Conservation (phyloP, 768 basidiomycete species). For the Tremella mesenterica region DNA sequence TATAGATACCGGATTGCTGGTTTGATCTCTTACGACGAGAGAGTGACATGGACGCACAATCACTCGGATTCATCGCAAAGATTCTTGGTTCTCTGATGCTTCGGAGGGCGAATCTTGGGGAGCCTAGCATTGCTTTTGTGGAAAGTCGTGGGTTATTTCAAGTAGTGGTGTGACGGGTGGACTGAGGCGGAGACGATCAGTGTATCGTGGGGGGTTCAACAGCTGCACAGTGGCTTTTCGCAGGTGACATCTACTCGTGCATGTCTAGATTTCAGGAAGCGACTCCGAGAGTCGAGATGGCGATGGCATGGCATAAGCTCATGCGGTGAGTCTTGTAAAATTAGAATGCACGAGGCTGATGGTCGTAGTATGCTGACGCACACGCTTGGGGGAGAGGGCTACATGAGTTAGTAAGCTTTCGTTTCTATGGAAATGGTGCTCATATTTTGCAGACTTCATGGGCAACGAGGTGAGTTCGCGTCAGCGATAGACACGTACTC, state of each 20-base stretch:
- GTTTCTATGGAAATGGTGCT: neutral
- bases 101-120: neutral
- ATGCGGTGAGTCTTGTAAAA: neutral
- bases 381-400: neutral
- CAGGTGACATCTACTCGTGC: neutral
- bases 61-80: neutral
- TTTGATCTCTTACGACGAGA: neutral
- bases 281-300: neutral
- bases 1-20: neutral
- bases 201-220: neutral
- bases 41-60: neutral
- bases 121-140: neutral
- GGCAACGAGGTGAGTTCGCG: neutral
- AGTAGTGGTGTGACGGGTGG: neutral
- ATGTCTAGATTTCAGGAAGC: neutral
- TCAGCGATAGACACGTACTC: neutral
- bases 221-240: neutral
- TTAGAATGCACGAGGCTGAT: neutral
- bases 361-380: neutral
- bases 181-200: neutral
- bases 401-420: neutral
- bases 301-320: neutral
- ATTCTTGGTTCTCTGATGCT: neutral
- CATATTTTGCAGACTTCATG: neutral
- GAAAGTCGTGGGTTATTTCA: neutral